Conservation (phyloP, 1,139 yeast genomes). For the Blastobotrys niveus region DNA sequence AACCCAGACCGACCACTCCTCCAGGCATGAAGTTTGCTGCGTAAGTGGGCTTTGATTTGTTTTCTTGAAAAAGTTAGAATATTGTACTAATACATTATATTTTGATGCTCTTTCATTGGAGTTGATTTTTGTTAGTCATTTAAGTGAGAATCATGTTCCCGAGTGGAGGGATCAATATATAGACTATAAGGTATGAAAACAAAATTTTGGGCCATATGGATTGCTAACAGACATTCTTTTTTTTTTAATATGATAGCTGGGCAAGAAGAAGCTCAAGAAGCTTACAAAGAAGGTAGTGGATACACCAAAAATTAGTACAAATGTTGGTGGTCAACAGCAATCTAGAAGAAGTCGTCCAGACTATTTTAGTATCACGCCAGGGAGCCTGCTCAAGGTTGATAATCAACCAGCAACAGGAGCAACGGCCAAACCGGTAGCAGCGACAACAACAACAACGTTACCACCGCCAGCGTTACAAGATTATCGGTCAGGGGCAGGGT, state of each 20-base stretch:
- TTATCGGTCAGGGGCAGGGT: too few species aligned
- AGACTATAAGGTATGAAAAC: constrained; percentile 50
- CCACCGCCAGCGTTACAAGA: neutral
- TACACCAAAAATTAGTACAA: neutral
- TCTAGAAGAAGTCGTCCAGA: neutral
- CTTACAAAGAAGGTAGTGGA: constrained; percentile 26
- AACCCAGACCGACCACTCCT: too few species aligned
- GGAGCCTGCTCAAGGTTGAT: neutral
- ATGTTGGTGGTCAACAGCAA: neutral
- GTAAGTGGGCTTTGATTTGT: too few species aligned
- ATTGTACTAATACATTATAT: neutral
- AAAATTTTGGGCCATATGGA: constrained; percentile 35
- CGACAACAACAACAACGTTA: neutral
- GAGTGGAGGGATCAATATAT: constrained; percentile 84
- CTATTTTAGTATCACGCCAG: neutral
- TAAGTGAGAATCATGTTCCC: constrained; percentile 50
- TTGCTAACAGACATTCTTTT: neutral
- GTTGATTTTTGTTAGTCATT: constrained; percentile 24
- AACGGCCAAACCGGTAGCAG: neutral
- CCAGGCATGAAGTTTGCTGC: constrained; percentile 35
- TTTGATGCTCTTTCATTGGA: neutral
- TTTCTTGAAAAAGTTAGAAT: too few species aligned
- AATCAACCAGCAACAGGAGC: neutral
- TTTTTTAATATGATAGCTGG: constrained; percentile 29
- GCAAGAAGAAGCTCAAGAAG: constrained; percentile 54